Evolutionary conservation across 495 filamentous ascomycete genomes (phyloP).

Genomic region (Podospora pseudocomata): DNA sequence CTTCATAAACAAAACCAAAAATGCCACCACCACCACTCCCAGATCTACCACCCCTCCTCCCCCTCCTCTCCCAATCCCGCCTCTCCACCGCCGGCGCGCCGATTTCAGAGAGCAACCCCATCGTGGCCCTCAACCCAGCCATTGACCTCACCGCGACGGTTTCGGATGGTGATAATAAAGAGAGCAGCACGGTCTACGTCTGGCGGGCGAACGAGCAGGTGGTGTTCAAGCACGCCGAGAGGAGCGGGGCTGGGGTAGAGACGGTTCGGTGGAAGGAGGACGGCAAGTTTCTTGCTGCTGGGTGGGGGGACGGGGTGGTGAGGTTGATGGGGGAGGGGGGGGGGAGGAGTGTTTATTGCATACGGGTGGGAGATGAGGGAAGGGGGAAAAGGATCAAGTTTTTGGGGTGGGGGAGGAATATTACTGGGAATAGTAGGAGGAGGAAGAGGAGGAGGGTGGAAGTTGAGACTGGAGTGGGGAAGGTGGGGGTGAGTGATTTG

Average conservation of each 20-base stretch:
- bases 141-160: constrained; percentile 78
- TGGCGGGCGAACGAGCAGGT: constrained; percentile 46
- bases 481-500: constrained; percentile 32
- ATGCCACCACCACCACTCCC: not conserved
- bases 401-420: constrained; percentile 71
- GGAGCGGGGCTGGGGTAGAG: constrained; percentile 47
- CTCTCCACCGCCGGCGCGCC: constrained; percentile 31
- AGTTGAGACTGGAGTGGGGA: constrained; percentile 31
- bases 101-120: constrained; percentile 26
- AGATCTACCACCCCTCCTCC: constrained; percentile 36
- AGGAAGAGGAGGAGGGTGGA: constrained; percentile 24
- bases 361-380: constrained; percentile 35
- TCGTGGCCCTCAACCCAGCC: constrained; percentile 71
- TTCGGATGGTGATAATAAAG: constrained; percentile 56
- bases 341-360: constrained; percentile 72
- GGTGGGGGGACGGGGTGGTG: constrained; percentile 68
- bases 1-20: not conserved
- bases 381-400: constrained; percentile 52
- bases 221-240: constrained; percentile 46
- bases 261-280: constrained; percentile 73
- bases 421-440: constrained; percentile 46
- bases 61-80: constrained; percentile 42
- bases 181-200: constrained; percentile 52
- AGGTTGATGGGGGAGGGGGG: constrained; percentile 71
- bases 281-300: constrained; percentile 73